These are phyloP conservation scores for Aureobasidium sp. DNA, from an alignment of 2,329 filamentous ascomycete species.

Conservation along the genomic window DNA sequence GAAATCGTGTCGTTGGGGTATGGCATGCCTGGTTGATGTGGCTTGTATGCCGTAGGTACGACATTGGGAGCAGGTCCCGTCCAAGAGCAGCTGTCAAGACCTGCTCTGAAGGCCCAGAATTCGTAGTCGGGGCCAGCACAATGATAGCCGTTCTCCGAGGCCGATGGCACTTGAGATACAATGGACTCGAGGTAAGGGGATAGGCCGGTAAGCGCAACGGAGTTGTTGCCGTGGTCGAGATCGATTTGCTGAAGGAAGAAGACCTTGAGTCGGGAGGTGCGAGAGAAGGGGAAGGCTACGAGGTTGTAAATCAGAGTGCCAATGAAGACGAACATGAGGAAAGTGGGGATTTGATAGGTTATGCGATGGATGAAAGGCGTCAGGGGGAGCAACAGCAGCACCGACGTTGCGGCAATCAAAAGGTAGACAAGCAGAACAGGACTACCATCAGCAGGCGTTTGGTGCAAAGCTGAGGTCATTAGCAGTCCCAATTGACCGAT, in stretches of 20 bases:
- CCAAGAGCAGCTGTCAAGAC: conserved; percentile 62
- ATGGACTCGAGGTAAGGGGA: conserved; percentile 59
- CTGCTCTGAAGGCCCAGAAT: conserved; percentile 33
- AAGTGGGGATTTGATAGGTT: conserved; percentile 70
- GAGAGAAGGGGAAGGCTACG: conserved; percentile 78
- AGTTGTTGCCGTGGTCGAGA: conserved; percentile 60
- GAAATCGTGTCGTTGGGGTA: conserved; percentile 22
- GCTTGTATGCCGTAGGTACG: conserved; percentile 26
- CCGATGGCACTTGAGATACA: conserved; percentile 61
- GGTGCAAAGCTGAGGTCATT: conserved; percentile 61
- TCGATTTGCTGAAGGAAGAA: conserved; percentile 79
- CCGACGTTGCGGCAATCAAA: conserved; percentile 56
- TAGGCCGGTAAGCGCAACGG: conserved; percentile 60
- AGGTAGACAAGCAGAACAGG: conserved; percentile 64
- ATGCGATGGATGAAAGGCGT: conserved; percentile 82
- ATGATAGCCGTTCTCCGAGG: conserved; percentile 47
- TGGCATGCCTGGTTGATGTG: conserved; percentile 2
- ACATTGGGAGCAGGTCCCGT: conserved; percentile 59
- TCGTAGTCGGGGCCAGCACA: conserved; percentile 29
- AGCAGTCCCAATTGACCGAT: conserved; percentile 68
- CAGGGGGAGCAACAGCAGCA: conserved; percentile 65
- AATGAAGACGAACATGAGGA: conserved; percentile 63
- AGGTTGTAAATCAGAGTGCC: conserved; percentile 81
- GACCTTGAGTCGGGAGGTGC: conserved; percentile 70
- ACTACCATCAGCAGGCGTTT: conserved; percentile 79